Evolutionary conservation across 2,329 filamentous ascomycete genomes (phyloP), one percentile per base, ranked within the genome.

Genomic region (Leptographium radiaticola): DNA sequence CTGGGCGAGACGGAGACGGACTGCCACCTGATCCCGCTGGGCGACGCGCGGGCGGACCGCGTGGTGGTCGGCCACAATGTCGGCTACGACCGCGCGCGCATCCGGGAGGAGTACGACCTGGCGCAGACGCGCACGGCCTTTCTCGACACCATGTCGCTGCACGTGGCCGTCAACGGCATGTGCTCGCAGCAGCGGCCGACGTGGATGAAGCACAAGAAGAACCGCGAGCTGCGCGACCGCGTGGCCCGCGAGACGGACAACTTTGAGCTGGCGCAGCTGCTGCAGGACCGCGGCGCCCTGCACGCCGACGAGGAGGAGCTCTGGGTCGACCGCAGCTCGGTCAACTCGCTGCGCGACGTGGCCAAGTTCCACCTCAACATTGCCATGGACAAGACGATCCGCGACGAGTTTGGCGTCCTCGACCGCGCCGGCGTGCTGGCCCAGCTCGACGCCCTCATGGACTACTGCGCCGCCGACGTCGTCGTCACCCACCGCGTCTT

Each of bases 111-210:
- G 66, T 98, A 98, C 66, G 78, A 84, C 62, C 68, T 97, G 43
- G 74, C 80, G 53, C 91, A 96, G 66, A 85, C 88, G 1, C 80
- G 82, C 42, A 97, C 89, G 61, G 85, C 81, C 45, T 98, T 95
- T 65, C 70, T 98, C 51, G 93, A 98, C 66, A 98, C 93, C 34
- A 98, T 98, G 93, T 97, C 91, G 2, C 73, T 98, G 20, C 93
- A 98, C 66, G 91, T 95, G 9, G 94, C 94, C 2, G 91, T 95
- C 30, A 98, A 98, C 65, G 93, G 93, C 58, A 98, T 98, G 93
- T 98, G 93, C 68, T 97, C 93, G 25, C 84, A 87, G 59, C 93
- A 98, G 67, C 80, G 93, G 50, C 93, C 94, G 10, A 95, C 88
- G 0, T 98, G 93, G 93, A 89, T 96, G 84, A 94, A 88, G 67